These are phyloP conservation scores for Nicotiana benthamiana DNA, from an alignment of 257 asterid species.

Conservation along the genomic window DNA sequence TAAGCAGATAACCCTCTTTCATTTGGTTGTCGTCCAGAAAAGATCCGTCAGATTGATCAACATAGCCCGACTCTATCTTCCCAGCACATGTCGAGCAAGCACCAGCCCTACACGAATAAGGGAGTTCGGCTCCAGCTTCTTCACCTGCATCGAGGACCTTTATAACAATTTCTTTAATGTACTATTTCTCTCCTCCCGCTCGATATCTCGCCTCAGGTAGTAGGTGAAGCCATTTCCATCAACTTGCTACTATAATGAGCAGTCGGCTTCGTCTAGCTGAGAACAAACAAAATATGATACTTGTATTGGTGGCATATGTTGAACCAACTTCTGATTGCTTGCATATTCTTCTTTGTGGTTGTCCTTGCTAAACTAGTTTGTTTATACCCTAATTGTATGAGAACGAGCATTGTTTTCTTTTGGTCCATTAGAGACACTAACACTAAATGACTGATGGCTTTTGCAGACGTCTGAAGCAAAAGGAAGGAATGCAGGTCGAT, in stretches of 20 bases:
- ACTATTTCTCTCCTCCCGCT: background rate
- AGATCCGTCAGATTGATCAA: conserved; percentile 75
- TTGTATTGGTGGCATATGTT: background rate
- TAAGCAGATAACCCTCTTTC: conserved; percentile 48
- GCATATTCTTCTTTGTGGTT: background rate
- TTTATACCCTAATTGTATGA: background rate
- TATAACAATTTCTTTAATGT: background rate
- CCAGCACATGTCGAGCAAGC: conserved; percentile 96
- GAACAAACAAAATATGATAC: background rate
- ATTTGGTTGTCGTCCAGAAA: conserved; percentile 60
- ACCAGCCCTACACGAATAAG: conserved; percentile 89
- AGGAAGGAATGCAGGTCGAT: conserved; percentile 45
- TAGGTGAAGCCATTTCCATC: background rate
- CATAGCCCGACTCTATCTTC: conserved; percentile 40
- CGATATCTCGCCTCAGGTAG: background rate
- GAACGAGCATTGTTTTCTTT: background rate
- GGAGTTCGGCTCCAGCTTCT: conserved; percentile 61
- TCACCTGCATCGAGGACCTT: conserved; percentile 68
- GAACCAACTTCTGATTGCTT: background rate
- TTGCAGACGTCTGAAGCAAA: conserved; percentile 46
- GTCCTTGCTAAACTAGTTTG: background rate
- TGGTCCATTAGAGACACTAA: conserved; percentile 10
- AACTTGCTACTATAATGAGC: background rate
- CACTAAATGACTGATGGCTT: conserved; percentile 19
- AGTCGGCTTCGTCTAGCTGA: background rate